Percentiles rank a stretch among this genome's conserved stretches.
These are phyloP conservation scores for Emericellopsis atlantica DNA, from an alignment of 2,329 filamentous ascomycete genomes.

Conservation along the genomic window DNA sequence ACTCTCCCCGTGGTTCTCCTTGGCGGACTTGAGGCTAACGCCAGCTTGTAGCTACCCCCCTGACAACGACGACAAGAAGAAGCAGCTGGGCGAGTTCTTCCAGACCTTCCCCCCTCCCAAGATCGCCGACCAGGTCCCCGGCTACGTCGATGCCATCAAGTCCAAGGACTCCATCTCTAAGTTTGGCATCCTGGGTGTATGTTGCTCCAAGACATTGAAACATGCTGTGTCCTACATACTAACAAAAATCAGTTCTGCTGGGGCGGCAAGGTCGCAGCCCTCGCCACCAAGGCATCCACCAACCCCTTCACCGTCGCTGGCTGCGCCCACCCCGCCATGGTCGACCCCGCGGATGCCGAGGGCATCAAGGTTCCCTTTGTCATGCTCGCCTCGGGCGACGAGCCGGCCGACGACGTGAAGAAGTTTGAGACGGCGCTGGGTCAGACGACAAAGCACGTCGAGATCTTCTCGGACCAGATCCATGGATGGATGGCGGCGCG, in stretches of 20 bases:
- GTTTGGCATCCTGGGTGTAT: constrained; percentile 49
- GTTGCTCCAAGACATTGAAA: constrained; percentile 10
- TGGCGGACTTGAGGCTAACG: neutral
- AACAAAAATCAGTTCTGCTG: constrained; percentile 44
- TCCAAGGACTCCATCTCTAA: constrained; percentile 40
- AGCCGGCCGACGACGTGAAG: constrained; percentile 40
- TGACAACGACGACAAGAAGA: constrained; percentile 49
- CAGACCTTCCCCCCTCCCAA: constrained; percentile 32
- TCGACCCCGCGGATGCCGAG: constrained; percentile 47
- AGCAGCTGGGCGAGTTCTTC: constrained; percentile 31
- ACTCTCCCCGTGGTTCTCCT: neutral
- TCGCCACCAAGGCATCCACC: constrained; percentile 32
- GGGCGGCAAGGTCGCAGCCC: constrained; percentile 54
- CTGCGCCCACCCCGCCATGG: constrained; percentile 48
- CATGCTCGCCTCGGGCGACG: constrained; percentile 54
- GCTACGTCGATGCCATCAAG: constrained; percentile 39
- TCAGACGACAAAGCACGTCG: constrained; percentile 43
- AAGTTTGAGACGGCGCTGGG: constrained; percentile 39
- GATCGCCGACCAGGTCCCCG: constrained; percentile 36
- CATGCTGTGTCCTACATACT: constrained; percentile 1
- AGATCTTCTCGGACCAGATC: constrained; percentile 54
- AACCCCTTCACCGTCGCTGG: constrained; percentile 44
- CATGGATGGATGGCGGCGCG: constrained; percentile 67
- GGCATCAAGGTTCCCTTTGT: constrained; percentile 48
- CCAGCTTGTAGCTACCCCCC: constrained; percentile 41